Conservation (phyloP, 2,329 filamentous ascomycete species). For the Trichoderma oligosporum region DNA sequence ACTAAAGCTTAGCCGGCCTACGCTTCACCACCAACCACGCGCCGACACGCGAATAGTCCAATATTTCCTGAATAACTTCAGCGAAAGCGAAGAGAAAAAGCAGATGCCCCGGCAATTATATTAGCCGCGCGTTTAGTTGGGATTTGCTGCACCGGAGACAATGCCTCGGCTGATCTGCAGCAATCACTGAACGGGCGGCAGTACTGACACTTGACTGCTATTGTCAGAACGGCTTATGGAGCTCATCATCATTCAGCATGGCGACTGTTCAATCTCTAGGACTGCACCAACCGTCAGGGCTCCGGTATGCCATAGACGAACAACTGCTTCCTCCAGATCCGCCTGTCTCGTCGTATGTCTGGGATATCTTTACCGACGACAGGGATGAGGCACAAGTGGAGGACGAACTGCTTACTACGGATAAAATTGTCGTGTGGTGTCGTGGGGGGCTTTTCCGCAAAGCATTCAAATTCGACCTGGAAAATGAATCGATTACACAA, state of each 20-base stretch:
- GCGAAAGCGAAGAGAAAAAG: not conserved
- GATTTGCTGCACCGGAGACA: not conserved
- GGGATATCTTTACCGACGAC: conserved; percentile 58
- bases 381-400: conserved; percentile 48
- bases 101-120: not conserved
- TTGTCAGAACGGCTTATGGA: conserved; percentile 32
- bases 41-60: conserved; percentile 14
- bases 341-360: conserved; percentile 63
- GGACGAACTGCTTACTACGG: conserved; percentile 77
- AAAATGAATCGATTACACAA: conserved; percentile 82
- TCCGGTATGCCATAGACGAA: conserved; percentile 80
- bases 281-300: conserved; percentile 79
- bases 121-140: not conserved
- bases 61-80: not conserved
- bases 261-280: conserved; percentile 87
- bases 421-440: conserved; percentile 80
- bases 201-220: not conserved
- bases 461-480: conserved; percentile 78
- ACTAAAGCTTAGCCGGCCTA: conserved; percentile 8
- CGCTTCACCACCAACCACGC: conserved; percentile 9
- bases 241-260: conserved; percentile 52
- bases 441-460: conserved; percentile 80
- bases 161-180: not conserved
- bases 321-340: conserved; percentile 68
- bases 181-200: not conserved